A percentile compares a stretch with the other conserved stretches of the same genome.
These are phyloP conservation scores for Pterocarpus santalinus DNA, from an alignment of 306 rosid species.

Conservation along the genomic window DNA sequence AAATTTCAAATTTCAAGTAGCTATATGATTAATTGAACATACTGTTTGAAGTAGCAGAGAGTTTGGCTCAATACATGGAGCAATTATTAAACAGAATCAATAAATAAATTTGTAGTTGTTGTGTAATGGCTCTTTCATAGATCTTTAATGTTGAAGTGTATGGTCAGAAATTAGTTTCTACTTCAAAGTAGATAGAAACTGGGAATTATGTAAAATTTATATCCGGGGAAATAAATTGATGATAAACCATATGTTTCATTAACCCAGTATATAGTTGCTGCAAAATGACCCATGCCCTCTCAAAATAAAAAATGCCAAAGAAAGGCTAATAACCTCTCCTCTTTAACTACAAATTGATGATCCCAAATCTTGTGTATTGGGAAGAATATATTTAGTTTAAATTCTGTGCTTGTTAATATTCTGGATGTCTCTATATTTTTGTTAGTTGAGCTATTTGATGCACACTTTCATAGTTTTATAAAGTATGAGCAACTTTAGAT, in stretches of 20 bases:
- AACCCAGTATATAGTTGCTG: constrained; percentile 5
- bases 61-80: constrained; percentile 9
- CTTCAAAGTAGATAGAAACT: constrained; percentile 34
- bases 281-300: constrained; percentile 26
- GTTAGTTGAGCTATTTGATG: constrained; percentile 7
- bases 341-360: constrained; percentile 2
- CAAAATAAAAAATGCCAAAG: constrained; percentile 21
- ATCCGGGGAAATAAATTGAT: not conserved
- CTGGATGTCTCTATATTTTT: constrained; percentile 4
- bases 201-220: constrained; percentile 29
- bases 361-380: not conserved
- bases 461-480: not conserved
- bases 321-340: constrained; percentile 21
- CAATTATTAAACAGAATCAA: constrained; percentile 33
- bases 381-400: constrained; percentile 18
- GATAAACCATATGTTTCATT: constrained; percentile 18
- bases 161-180: constrained; percentile 33
- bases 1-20: constrained; percentile 21
- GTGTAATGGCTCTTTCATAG: constrained; percentile 17
- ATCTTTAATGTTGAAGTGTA: constrained; percentile 31
- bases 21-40: constrained; percentile 33
- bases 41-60: constrained; percentile 16
- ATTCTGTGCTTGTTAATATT: constrained; percentile 21
- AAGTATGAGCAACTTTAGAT: constrained; percentile 11
- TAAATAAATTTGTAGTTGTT: not conserved